A percentile compares a stretch with the other conserved stretches of the same genome.
Conservation (phyloP, 805 yeast species). For the Nematodospora valgi region DNA sequence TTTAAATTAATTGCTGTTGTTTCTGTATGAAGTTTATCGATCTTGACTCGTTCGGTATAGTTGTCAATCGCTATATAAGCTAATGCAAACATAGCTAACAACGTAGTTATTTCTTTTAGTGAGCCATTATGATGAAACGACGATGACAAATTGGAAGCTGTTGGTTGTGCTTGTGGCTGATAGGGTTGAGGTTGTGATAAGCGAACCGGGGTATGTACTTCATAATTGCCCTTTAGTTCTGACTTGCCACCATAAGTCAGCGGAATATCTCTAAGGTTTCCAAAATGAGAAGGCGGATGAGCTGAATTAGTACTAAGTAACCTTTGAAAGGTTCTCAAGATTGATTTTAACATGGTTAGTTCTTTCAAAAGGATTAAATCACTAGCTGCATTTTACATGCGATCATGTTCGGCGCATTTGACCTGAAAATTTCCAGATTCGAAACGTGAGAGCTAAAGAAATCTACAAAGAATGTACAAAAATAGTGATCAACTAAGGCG, state of each 20-base stretch:
- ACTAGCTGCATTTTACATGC: no score
- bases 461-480: no score
- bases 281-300: conserved; percentile 23
- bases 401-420: no score
- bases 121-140: conserved; percentile 9
- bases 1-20: conserved; percentile 35
- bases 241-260: conserved; percentile 11
- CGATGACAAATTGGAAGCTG: conserved; percentile 1
- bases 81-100: conserved; percentile 41
- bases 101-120: conserved; percentile 37
- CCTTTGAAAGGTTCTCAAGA: no score
- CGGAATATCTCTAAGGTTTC: conserved; percentile 18
- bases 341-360: no score
- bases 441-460: no score
- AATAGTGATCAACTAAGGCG: no score
- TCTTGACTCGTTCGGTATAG: conserved; percentile 37
- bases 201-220: background rate
- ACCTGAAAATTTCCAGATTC: no score
- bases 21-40: conserved; percentile 34
- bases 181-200: conserved; percentile 2
- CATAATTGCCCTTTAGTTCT: no score
- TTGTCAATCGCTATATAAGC: conserved; percentile 52
- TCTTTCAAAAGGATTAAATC: no score
- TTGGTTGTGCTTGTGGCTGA: conserved; percentile 1
- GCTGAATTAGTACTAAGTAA: background rate